These are phyloP conservation scores for Dendrothele bispora DNA, from an alignment of 768 basidiomycete species.

Conservation along the genomic window DNA sequence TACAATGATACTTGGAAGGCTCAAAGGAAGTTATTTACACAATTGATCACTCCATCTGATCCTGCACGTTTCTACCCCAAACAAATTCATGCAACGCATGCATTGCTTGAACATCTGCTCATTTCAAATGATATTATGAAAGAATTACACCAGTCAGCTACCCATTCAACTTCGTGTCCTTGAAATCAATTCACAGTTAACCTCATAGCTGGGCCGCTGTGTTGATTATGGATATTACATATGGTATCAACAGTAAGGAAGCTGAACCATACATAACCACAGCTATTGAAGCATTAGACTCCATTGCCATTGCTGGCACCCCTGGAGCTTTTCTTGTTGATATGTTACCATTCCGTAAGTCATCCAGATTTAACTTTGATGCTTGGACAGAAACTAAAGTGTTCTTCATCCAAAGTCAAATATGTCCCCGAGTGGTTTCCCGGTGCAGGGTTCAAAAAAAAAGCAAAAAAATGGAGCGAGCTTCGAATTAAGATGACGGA, in stretches of 20 bases:
- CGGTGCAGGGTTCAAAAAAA: conserved; percentile 38
- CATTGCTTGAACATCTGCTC: conserved; percentile 2
- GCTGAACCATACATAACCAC: conserved; percentile 4
- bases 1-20: conserved; percentile 5
- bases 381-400: no score
- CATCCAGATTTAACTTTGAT: no score
- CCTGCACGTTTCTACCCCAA: conserved; percentile 6
- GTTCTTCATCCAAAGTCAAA: conserved; percentile 31
- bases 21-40: background rate
- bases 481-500: conserved; percentile 30
- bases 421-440: conserved; percentile 42
- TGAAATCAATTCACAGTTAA: background rate
- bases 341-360: conserved; percentile 28
- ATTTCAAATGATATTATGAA: conserved; percentile 4
- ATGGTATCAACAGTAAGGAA: conserved; percentile 22
- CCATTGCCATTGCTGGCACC: conserved; percentile 8
- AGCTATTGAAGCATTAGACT: conserved; percentile 15
- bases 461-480: conserved; percentile 33
- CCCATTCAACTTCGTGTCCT: no score
- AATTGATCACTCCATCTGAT: conserved; percentile 3
- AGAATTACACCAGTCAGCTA: conserved; percentile 1
- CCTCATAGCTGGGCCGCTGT: conserved; percentile 14
- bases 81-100: conserved; percentile 4
- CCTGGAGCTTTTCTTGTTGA: conserved; percentile 35
- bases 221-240: conserved; percentile 25